Evolutionary conservation across 768 basidiomycete genomes (phyloP).

Genomic region (Lentinula aciculospora): DNA sequence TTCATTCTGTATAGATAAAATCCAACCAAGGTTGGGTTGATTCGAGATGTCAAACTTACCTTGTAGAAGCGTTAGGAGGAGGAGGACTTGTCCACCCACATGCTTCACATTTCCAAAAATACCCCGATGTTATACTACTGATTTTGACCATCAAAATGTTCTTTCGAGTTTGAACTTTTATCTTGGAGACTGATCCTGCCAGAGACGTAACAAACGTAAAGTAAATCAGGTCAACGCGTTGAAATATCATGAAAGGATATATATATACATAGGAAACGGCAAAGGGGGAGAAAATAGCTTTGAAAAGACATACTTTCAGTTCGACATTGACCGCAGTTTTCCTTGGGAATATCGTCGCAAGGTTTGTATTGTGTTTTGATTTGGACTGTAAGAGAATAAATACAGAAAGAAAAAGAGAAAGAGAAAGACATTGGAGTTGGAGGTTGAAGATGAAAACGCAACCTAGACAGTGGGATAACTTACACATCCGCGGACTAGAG

Average conservation of each 20-base stretch:
- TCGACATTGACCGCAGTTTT: neutral
- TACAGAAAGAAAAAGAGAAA: neutral
- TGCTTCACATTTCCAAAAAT: neutral
- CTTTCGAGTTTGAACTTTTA: slow-evolving; percentile 1
- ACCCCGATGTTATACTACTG: neutral
- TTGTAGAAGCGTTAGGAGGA: neutral
- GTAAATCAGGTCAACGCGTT: too few species aligned
- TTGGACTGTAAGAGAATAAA: neutral
- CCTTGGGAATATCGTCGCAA: neutral
- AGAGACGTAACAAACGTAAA: too few species aligned
- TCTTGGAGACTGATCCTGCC: slow-evolving; percentile 1
- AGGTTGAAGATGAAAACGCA: neutral
- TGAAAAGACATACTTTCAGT: neutral
- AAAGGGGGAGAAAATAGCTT: neutral
- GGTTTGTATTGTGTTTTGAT: neutral
- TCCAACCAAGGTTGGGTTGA: too few species aligned
- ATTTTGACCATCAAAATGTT: neutral
- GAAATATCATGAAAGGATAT: too few species aligned
- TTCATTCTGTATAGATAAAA: too few species aligned
- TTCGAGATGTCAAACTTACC: too few species aligned
- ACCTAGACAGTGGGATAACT: neutral
- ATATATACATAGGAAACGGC: too few species aligned
- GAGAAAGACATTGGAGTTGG: neutral
- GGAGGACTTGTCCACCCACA: slow-evolving; percentile 1
- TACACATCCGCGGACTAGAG: neutral